Conservation (phyloP, 768 basidiomycete genomes). For the Hericium coralloides region DNA sequence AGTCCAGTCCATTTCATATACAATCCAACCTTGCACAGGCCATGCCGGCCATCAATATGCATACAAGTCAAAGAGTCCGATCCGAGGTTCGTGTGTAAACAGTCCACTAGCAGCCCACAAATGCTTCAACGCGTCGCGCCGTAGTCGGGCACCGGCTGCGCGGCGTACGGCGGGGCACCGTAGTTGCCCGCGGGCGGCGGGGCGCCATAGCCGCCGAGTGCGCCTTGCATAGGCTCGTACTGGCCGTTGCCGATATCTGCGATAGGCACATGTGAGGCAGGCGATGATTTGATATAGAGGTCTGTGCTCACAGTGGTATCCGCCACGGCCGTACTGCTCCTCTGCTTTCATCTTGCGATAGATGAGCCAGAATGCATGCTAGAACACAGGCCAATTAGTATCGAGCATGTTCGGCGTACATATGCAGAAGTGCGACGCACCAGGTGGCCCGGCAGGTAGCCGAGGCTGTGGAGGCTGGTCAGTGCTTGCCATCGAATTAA, state of each 20-base stretch:
- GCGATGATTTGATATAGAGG: background rate
- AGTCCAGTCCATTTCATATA: too few relatives aligned
- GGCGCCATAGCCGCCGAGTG: background rate
- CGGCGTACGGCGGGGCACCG: background rate
- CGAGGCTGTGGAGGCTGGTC: constrained; percentile 40
- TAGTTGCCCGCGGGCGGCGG: background rate
- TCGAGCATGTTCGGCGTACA: background rate
- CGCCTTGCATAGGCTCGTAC: background rate
- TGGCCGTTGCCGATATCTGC: constrained; percentile 4
- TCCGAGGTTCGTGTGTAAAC: too few relatives aligned
- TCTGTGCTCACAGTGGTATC: constrained; percentile 49
- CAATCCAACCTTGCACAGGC: too few relatives aligned
- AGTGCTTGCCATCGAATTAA: background rate
- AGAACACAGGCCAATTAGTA: background rate
- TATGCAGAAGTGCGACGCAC: constrained; percentile 24
- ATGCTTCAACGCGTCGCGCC: background rate
- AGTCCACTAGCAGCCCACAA: too few relatives aligned
- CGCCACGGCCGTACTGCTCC: constrained; percentile 69
- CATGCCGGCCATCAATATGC: too few relatives aligned
- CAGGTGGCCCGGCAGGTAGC: constrained; percentile 62
- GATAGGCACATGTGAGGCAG: background rate
- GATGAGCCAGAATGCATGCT: constrained; percentile 87
- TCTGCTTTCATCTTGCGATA: constrained; percentile 87
- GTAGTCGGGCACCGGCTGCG: background rate
- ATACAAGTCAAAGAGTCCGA: too few relatives aligned